Evolutionary conservation across 805 yeast species (phyloP).

Genomic region (Nakazawaea holstii): DNA sequence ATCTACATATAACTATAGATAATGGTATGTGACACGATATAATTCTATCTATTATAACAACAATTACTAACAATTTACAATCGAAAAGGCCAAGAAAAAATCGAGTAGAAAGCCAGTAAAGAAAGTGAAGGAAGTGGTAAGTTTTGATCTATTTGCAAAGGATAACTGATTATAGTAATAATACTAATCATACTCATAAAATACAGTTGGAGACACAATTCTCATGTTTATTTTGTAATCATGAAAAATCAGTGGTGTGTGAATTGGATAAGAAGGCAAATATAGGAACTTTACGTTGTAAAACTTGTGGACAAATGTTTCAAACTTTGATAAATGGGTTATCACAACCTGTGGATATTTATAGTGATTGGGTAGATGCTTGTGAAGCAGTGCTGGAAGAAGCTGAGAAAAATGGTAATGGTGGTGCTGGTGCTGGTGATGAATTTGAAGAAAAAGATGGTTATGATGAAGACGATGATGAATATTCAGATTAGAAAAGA

Average conservation of each 20-base stretch:
- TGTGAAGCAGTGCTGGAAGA: conserved; percentile 84
- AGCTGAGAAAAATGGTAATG: conserved; percentile 34
- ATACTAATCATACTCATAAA: not conserved
- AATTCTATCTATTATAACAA: not conserved
- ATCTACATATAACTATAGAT: not conserved
- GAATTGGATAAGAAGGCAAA: conserved; percentile 81
- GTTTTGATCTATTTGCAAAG: not conserved
- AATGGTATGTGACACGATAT: not conserved
- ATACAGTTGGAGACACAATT: conserved; percentile 65
- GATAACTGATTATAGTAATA: not conserved
- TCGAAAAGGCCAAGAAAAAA: conserved; percentile 69
- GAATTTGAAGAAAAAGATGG: conserved; percentile 24
- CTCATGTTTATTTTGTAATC: conserved; percentile 92
- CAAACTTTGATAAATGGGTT: conserved; percentile 81
- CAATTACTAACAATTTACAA: not conserved
- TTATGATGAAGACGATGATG: conserved; percentile 21
- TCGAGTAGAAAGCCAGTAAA: conserved; percentile 78
- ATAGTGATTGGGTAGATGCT: conserved; percentile 98
- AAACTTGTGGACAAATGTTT: conserved; percentile 90
- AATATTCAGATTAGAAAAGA: conserved; percentile 13
- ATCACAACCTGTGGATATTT: conserved; percentile 89
- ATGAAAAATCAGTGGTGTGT: conserved; percentile 87
- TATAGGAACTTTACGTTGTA: conserved; percentile 81
- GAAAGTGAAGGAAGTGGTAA: conserved; percentile 57
- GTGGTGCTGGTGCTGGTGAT: conserved; percentile 24